A percentile compares a stretch with the other conserved stretches of the same genome.
These are phyloP conservation scores for Liquidambar formosana DNA, from an alignment of 164 flowering plant genomes.

Conservation along the genomic window DNA sequence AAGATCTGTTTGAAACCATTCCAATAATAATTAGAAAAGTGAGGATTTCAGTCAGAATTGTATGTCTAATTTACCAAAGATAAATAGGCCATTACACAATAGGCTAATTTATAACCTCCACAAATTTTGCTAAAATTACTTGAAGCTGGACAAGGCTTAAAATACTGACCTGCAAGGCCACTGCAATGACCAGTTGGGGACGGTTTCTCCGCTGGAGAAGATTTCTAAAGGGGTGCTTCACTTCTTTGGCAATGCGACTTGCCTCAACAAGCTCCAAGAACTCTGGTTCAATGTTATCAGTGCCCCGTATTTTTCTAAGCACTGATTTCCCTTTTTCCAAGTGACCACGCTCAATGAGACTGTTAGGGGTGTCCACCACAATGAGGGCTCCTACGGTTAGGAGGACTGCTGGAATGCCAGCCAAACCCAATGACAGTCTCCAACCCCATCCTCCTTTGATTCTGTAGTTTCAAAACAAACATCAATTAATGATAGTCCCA, in stretches of 20 bases:
- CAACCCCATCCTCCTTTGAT: slow-evolving; percentile 90
- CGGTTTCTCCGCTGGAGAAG: slow-evolving; percentile 66
- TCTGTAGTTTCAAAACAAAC: slow-evolving; percentile 26
- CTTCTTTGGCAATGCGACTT: slow-evolving; percentile 68
- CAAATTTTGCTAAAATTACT: too few relatives aligned
- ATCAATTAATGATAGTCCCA: not conserved
- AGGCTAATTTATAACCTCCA: too few relatives aligned
- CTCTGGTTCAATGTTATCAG: slow-evolving; percentile 80
- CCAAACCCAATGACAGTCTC: slow-evolving; percentile 87
- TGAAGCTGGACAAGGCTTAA: not conserved
- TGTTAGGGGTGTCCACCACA: slow-evolving; percentile 89
- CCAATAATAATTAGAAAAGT: not conserved
- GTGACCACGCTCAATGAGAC: slow-evolving; percentile 81
- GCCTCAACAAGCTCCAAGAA: slow-evolving; percentile 81
- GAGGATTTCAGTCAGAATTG: not conserved
- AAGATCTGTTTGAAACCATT: slow-evolving; percentile 54
- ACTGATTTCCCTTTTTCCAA: slow-evolving; percentile 76
- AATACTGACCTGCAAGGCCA: slow-evolving; percentile 59
- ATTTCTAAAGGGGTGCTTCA: slow-evolving; percentile 85
- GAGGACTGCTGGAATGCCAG: slow-evolving; percentile 78
- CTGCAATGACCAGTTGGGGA: slow-evolving; percentile 59
- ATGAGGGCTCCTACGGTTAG: slow-evolving; percentile 74
- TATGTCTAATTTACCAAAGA: not conserved
- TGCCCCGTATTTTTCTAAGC: slow-evolving; percentile 76
- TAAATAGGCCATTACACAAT: too few relatives aligned